Base-by-base conservation (phyloP, 768 basidiomycete species). In the Suillus ampliporus region DNA sequence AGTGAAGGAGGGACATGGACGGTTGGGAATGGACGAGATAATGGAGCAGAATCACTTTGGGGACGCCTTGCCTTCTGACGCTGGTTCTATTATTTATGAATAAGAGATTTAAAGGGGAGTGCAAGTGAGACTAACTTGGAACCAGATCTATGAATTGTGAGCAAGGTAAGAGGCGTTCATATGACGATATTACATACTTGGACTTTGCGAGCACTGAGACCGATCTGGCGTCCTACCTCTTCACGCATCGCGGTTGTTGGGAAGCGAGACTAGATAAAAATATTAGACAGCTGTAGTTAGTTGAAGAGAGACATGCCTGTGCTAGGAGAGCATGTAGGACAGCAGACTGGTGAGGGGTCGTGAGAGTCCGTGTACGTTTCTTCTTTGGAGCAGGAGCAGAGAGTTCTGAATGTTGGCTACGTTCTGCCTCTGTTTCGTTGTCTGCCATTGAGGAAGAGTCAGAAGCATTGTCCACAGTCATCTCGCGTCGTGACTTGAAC, bases 201-300 rank as follows among this genome's bases (percentile, higher is more conserved):
- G 3, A 95, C 93, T 80, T 95, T 93, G 44, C 93, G 85, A 52
- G 92, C 92, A 72, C 92, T 94, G 71, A 95, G 78, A n/a, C 92
- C 93, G 67, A 95, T 95, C 40, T 90, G 83, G 26, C 89, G 86
- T 9, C 94, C 93, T 31, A 95, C 92, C 66, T 94, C 90, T 76
- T 95, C 94, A 56, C 93, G 86, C 85, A 91, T 87, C 11, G 90
- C 88, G 3, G 93, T 94, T 3, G 92, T 91, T 5, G 93, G 93
- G 76, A 95, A 95, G 41, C 91, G 90, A 57, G 94, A 95, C 93
- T 95, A 59, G 44, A 40, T 41, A 23, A 44, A 37, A 56, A 13
- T 5, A 53, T 61, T 58, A 61, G 56, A 7, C 19, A 26, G 23
- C 15, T 2, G 37, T 46, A 34, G 15, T 58, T 35, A 21, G 31